A percentile compares a stretch with the other conserved stretches of the same genome.
Conservation (phyloP, 139 green algal genomes). For the Tetraselmis chui region DNA sequence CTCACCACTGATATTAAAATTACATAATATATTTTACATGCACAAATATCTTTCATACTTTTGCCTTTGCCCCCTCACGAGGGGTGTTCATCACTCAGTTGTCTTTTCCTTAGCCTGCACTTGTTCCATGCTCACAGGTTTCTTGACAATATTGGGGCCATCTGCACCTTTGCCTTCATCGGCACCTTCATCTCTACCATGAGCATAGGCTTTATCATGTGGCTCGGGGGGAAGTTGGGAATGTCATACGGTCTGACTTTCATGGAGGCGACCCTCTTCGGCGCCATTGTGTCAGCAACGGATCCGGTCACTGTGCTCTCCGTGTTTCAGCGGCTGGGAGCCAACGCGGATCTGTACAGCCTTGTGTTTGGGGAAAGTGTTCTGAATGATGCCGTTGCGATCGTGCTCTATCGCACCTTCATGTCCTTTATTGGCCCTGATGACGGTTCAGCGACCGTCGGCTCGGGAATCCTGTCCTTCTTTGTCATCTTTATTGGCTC, state of each 20-base stretch:
- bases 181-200: slow-evolving; percentile 47
- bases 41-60: no score
- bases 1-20: no score
- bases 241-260: slow-evolving; percentile 31
- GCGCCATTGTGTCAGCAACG: slow-evolving; percentile 47
- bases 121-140: slow-evolving; percentile 22
- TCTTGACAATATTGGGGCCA: slow-evolving; percentile 36
- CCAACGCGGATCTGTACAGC: slow-evolving; percentile 61
- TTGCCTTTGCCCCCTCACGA: no score
- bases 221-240: slow-evolving; percentile 23
- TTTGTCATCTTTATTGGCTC: neutral
- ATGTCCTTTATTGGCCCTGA: neutral
- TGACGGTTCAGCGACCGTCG: neutral
- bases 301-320: slow-evolving; percentile 53
- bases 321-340: slow-evolving; percentile 42
- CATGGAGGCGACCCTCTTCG: slow-evolving; percentile 38
- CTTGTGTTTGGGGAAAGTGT: slow-evolving; percentile 81
- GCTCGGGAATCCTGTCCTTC: slow-evolving; percentile 9
- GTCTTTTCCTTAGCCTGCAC: no score
- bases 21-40: no score
- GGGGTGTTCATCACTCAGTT: no score
- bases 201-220: slow-evolving; percentile 41
- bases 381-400: slow-evolving; percentile 76
- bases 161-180: slow-evolving; percentile 41
- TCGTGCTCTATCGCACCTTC: slow-evolving; percentile 65